A percentile compares a stretch with the other conserved stretches of the same genome.
phyloP scores from a whole-genome alignment of 352 stramenopile species.

The Blastocystis sp. region DNA sequence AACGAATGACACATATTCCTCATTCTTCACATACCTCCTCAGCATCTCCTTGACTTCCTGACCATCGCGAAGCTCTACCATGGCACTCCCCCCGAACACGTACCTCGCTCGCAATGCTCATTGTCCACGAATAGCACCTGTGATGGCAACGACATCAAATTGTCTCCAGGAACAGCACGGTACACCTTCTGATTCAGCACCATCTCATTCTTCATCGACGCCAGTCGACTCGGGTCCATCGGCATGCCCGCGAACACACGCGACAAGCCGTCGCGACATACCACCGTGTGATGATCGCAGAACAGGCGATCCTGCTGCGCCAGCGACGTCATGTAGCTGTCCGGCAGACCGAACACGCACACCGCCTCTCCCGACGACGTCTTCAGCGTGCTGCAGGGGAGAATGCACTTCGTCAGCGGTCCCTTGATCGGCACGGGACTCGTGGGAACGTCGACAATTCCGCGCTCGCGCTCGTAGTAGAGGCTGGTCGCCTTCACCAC shows the following conservation, averaged over 20 bases:
- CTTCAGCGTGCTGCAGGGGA: neutral
- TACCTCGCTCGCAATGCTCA: slow-evolving; percentile 1
- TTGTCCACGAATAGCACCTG: slow-evolving; percentile 41
- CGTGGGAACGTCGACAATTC: neutral
- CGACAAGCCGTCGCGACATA: slow-evolving; percentile 19
- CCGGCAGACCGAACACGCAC: neutral
- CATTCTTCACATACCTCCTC: slow-evolving; percentile 11
- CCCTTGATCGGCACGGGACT: slow-evolving; percentile 15
- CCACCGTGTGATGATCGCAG: slow-evolving; percentile 2
- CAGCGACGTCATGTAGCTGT: neutral
- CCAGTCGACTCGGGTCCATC: neutral
- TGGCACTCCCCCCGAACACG: neutral
- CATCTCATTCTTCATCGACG: neutral
- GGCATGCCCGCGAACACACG: slow-evolving; percentile 6
- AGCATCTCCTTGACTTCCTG: neutral
- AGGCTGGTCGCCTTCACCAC: neutral
- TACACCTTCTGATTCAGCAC: slow-evolving; percentile 53
- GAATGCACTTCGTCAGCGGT: slow-evolving; percentile 31
- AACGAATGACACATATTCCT: slow-evolving; percentile 26
- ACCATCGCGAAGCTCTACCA: neutral
- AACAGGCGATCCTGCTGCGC: neutral
- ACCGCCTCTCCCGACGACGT: neutral
- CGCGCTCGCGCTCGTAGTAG: slow-evolving; percentile 20
- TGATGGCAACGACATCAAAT: neutral
- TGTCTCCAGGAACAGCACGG: neutral